phyloP scores from a whole-genome alignment of 345 rosid species.

The Adansonia digitata region DNA sequence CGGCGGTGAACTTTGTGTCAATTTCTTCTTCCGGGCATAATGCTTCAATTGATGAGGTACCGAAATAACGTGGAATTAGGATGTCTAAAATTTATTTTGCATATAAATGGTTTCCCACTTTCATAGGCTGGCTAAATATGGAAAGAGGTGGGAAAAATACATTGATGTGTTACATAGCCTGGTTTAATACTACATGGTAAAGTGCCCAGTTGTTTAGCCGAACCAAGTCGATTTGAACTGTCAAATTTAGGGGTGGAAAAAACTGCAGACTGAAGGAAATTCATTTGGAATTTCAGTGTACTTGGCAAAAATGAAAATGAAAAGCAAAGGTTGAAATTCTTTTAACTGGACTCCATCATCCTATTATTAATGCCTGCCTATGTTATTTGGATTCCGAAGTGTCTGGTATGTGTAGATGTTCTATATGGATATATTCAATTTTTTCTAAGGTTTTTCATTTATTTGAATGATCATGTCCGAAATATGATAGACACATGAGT shows the following conservation, averaged over 20 bases:
- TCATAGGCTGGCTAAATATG: background rate
- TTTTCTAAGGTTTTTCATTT: no score
- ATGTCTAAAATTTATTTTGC: background rate
- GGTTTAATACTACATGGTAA: background rate
- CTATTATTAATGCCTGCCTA: no score
- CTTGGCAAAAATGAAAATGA: background rate
- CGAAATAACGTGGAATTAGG: no score
- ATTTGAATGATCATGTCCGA: no score
- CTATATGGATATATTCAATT: no score
- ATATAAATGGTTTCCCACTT: background rate
- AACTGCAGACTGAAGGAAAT: background rate
- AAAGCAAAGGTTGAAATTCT: background rate
- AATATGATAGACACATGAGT: no score
- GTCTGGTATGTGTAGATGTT: no score
- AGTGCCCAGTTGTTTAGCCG: background rate
- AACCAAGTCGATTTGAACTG: background rate
- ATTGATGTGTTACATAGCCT: background rate
- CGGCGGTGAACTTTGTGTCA: slow-evolving; percentile 36
- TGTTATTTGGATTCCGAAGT: no score
- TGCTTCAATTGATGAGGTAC: slow-evolving; percentile 45
- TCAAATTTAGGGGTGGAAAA: no score
- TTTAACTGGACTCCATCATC: background rate
- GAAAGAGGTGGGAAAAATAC: background rate
- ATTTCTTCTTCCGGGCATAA: slow-evolving; percentile 27
- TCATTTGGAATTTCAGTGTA: background rate